Base-by-base conservation (phyloP, 805 yeast species). In the Debaryomyces castellii region DNA sequence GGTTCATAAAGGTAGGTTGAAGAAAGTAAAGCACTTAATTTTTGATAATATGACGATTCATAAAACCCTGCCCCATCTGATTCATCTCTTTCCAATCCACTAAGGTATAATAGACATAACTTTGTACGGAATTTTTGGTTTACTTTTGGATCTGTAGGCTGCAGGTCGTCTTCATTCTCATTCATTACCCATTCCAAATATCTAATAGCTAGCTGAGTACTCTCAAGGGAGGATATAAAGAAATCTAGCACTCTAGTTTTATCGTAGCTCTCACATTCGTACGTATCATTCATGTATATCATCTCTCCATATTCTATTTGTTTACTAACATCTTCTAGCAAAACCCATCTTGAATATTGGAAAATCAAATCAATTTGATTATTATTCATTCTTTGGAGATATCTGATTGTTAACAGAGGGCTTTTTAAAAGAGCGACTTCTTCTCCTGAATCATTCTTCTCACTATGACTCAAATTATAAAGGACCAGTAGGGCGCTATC, bases 221-320 rank as follows among this genome's bases (percentile, higher is more conserved):
- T 50, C 14, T 64, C 57, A 1, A 62, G 32, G 6, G 49, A 53
- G 11, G 55, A 44, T 7, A 63, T 49, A n/a, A 87, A 60, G 55
- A 68, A 85, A 1, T 78, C 74, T 40, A 83, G 66, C 0, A 89
- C 82, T 51, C 73, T 66, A 20, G 64, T 50, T 40, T 76, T 74
- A 50, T 87, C 78, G 43, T 84, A 75, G 11, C 79, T 67, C 47
- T 81, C 83, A 47, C 87, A 76, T 51, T 80, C 81, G 10, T 77
- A 73, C 0, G 86, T 71, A 43, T 84, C 85, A 46, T 78, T 81
- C 74, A 88, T 73, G 52, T 90, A 90, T 0, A 92, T 71, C 17
- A 67, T 49, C 45, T 61, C 53, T 28, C 78, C 78, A 56, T 71
- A 63, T 8, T 66, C 49, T n/a, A 28, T 14, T 42, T 70, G 66